A percentile compares a stretch with the other conserved stretches of the same genome.
Conservation (phyloP, 1,284 basidiomycete genomes). For the Megacollybia platyphylla region DNA sequence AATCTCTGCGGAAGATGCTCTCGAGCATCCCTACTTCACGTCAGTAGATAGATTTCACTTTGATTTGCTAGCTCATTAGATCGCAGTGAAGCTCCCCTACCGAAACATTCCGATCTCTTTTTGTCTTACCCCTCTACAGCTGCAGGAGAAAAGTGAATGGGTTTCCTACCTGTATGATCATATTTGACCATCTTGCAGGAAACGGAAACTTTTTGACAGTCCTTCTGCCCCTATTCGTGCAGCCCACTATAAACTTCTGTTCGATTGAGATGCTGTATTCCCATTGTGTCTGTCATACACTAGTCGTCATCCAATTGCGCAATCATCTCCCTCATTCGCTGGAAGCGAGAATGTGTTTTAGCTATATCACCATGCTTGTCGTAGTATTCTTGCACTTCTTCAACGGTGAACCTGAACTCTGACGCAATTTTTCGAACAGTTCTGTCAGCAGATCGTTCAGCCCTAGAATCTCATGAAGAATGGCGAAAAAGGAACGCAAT, state of each 20-base stretch:
- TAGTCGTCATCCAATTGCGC: conserved; percentile 25
- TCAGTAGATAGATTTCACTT: conserved; percentile 15
- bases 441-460: conserved; percentile 23
- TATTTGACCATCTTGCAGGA: conserved; percentile 25
- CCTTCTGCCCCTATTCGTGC: conserved; percentile 62
- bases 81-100: conserved; percentile 78
- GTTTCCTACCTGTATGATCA: not conserved
- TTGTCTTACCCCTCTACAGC: conserved; percentile 93
- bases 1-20: conserved; percentile 79
- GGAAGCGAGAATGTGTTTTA: conserved; percentile 47
- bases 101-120: conserved; percentile 97
- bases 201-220: conserved; percentile 64
- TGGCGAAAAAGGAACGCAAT: conserved; percentile 4
- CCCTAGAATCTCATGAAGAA: not conserved
- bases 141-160: conserved; percentile 85
- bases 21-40: conserved; percentile 89
- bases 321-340: conserved; percentile 47
- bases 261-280: not conserved
- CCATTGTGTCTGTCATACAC: not conserved
- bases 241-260: conserved; percentile 48
- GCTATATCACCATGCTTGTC: conserved; percentile 57
- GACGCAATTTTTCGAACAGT: conserved; percentile 47
- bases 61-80: conserved; percentile 1
- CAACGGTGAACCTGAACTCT: conserved; percentile 52
- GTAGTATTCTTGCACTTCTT: conserved; percentile 65